Base-by-base conservation (phyloP, 1,284 basidiomycete genomes). In the Acaromyces ingoldii region DNA sequence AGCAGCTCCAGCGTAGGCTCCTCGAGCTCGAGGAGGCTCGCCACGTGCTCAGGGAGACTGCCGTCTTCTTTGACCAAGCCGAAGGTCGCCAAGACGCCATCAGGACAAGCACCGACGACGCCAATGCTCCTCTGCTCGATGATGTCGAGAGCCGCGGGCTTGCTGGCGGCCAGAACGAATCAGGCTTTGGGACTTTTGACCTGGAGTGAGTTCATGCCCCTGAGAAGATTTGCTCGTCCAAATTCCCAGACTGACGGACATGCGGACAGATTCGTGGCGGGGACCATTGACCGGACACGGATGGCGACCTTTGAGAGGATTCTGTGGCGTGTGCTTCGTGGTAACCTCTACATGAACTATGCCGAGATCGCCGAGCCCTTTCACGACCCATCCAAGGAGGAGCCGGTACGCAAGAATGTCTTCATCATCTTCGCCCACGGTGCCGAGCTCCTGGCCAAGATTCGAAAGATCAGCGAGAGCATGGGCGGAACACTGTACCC, bases 381-480 rank as follows among this genome's bases (percentile, higher is more conserved):
- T 72, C 82, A 91, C 54, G 88, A 97, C 72, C 85, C 91, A 13
- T 81, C 81, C 38, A 87, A 86, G 1, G 77, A 74, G 21, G 67
- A 72, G 48, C 66, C 72, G 21, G 63, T 74, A 21, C 65, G 58
- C 57, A 99, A 98, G 82, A 92, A 97, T 66, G 95, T 98, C 38
- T 99, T 99, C 80, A 95, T 99, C 80, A 97, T 99, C 77, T 99
- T 99, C 72, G 95, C 93, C 0, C 95, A 99, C 70, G 95, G 95
- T 30, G 85, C 90, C 44, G 86, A 88, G 37, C 81, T 98, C 19
- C 84, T 98, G 26, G 83, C 88, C 66, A 99, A 98, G 82, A 97
- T 99, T 74, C 89, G 93, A 75, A 97, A 93, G 77, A 90, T 99
- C 58, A 88, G 91, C 40, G 95, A 97, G 78, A 92, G 89, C 28